These are phyloP conservation scores for Madurella mycetomatis DNA, from an alignment of 2,329 filamentous ascomycete genomes.

Conservation along the genomic window DNA sequence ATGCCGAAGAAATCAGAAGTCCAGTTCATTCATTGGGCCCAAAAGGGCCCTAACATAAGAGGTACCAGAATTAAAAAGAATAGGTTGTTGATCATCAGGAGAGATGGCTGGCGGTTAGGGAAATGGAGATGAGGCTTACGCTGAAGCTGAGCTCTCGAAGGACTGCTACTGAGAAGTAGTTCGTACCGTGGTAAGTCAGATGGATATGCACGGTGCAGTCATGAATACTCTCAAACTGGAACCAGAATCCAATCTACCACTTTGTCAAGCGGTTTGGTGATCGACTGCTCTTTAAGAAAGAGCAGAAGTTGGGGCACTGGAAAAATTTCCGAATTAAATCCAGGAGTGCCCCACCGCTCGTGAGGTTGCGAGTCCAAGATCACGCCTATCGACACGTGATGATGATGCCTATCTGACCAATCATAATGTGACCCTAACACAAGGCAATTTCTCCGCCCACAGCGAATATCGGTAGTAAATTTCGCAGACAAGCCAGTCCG, in stretches of 20 bases:
- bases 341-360: neutral
- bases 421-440: slow-evolving; percentile 38
- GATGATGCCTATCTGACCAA: slow-evolving; percentile 11
- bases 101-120: slow-evolving; percentile 24
- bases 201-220: no score
- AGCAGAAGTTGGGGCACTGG: neutral
- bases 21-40: slow-evolving; percentile 74
- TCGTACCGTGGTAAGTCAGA: no score
- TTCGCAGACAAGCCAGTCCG: slow-evolving; percentile 8
- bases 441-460: slow-evolving; percentile 38
- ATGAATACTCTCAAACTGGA: neutral
- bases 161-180: no score
- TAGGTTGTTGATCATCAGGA: slow-evolving; percentile 69
- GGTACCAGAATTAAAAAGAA: slow-evolving; percentile 82
- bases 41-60: slow-evolving; percentile 79
- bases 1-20: slow-evolving; percentile 63
- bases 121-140: slow-evolving; percentile 28
- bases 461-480: slow-evolving; percentile 30
- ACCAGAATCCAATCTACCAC: neutral
- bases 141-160: neutral
- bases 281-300: neutral
- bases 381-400: slow-evolving; percentile 7
- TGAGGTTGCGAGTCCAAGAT: neutral
- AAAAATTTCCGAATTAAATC: slow-evolving; percentile 8
- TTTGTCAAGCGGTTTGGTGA: neutral